Conservation (phyloP, 139 green algal species). For the Dunaliella sp. region DNA sequence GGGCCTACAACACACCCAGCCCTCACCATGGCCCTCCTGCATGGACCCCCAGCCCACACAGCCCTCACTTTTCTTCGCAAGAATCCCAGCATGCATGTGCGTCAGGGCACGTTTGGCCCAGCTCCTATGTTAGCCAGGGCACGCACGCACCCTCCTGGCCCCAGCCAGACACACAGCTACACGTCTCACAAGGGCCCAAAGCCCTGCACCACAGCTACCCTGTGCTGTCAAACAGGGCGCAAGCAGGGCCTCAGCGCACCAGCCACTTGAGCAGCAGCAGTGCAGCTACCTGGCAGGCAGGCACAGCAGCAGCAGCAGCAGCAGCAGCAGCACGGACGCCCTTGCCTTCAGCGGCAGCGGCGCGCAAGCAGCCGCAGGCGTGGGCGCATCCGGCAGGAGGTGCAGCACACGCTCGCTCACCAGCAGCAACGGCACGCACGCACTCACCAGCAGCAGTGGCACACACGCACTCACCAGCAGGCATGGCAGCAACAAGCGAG, state of each 20-base stretch:
- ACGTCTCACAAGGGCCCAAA: not conserved
- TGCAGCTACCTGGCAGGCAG: not conserved
- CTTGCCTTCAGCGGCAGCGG: not conserved
- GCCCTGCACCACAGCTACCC: not conserved
- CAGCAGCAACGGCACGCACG: not conserved
- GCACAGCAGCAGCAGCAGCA: not conserved
- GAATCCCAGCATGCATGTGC: no score
- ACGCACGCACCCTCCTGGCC: not conserved
- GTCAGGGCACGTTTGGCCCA: no score
- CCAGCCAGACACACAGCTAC: not conserved
- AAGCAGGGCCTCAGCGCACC: not conserved
- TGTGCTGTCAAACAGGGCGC: not conserved
- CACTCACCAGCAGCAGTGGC: not conserved
- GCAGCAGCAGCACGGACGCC: not conserved
- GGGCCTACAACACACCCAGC: not conserved
- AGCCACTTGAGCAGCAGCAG: not conserved
- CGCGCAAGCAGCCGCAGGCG: not conserved
- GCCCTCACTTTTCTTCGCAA: not conserved
- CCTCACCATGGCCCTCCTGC: not conserved
- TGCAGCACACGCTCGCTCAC: not conserved
- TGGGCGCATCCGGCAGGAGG: not conserved
- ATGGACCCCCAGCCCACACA: not conserved
- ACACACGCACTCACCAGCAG: not conserved
- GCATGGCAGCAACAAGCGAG: no score
- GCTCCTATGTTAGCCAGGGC: no score